Conservation (phyloP, 805 yeast genomes). For the Zygosaccharomyces kombuchaensis region DNA sequence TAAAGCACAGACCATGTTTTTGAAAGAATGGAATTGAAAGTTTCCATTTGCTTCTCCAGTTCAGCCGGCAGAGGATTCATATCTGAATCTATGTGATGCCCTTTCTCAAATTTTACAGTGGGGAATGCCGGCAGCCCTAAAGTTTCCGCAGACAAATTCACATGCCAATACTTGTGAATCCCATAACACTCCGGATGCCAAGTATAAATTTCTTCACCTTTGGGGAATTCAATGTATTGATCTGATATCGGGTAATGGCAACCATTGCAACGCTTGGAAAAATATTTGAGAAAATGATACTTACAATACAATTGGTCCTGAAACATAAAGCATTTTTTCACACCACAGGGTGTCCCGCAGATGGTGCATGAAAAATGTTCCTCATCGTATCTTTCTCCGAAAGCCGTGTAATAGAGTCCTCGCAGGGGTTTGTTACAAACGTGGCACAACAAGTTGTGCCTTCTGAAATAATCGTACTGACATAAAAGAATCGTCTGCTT, state of each 20-base stretch:
- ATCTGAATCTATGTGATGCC: slow-evolving; percentile 25
- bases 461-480: slow-evolving; percentile 86
- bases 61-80: slow-evolving; percentile 43
- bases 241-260: slow-evolving; percentile 87
- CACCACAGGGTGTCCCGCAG: slow-evolving; percentile 81
- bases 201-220: slow-evolving; percentile 88
- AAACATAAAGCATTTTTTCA: slow-evolving; percentile 89
- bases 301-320: slow-evolving; percentile 82
- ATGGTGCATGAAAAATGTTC: slow-evolving; percentile 92
- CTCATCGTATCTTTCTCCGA: slow-evolving; percentile 86
- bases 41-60: slow-evolving; percentile 54
- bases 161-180: slow-evolving; percentile 97
- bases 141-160: slow-evolving; percentile 59
- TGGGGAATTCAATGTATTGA: slow-evolving; percentile 86
- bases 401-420: slow-evolving; percentile 91
- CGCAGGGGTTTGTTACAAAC: slow-evolving; percentile 81
- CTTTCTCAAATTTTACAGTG: slow-evolving; percentile 22
- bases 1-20: slow-evolving; percentile 84
- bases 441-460: slow-evolving; percentile 79
- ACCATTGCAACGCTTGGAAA: slow-evolving; percentile 89
- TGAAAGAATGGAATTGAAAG: slow-evolving; percentile 54
- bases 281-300: slow-evolving; percentile 79
- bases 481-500: slow-evolving; percentile 62
- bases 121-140: slow-evolving; percentile 44
- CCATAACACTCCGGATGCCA: slow-evolving; percentile 99